These are phyloP conservation scores for Starmerella scarabaei DNA, from an alignment of 805 yeast species.

Conservation along the genomic window DNA sequence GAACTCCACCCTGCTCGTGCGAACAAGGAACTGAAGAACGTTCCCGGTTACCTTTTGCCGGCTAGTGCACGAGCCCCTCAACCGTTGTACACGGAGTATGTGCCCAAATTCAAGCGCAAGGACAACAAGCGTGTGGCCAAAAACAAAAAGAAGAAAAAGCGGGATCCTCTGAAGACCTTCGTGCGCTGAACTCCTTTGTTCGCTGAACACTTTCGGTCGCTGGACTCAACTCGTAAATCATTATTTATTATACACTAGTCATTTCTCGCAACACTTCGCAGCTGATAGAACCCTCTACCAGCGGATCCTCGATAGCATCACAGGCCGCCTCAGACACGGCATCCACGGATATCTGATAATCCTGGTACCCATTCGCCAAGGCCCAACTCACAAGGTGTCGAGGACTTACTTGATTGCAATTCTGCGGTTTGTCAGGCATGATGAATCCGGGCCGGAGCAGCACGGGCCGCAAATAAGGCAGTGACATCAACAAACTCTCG, in stretches of 20 bases:
- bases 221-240: no score
- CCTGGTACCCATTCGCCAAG: conserved; percentile 37
- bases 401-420: conserved; percentile 14
- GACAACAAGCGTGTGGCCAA: conserved; percentile 4
- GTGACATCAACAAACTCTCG: conserved; percentile 37
- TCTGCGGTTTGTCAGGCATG: conserved; percentile 10
- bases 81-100: conserved; percentile 17
- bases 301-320: conserved; percentile 39
- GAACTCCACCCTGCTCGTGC: conserved; percentile 71
- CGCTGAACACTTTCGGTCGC: no score
- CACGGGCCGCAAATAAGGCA: conserved; percentile 44
- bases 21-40: conserved; percentile 76
- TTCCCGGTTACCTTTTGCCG: conserved; percentile 85
- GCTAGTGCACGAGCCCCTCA: conserved; percentile 29
- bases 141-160: conserved; percentile 10
- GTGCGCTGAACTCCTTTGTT: no score
- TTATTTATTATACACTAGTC: not conserved
- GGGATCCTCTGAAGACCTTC: conserved; percentile 20
- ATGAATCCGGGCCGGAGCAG: conserved; percentile 72
- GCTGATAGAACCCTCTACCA: conserved; percentile 35
- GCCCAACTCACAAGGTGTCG: conserved; percentile 34
- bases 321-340: conserved; percentile 49
- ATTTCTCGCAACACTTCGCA: conserved; percentile 6
- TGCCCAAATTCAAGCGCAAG: conserved; percentile 4
- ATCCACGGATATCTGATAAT: conserved; percentile 36